Evolutionary conservation across 1,284 basidiomycete genomes (phyloP), one percentile per base, ranked within the genome.

Genomic region (Cyathus pygmaeus): DNA sequence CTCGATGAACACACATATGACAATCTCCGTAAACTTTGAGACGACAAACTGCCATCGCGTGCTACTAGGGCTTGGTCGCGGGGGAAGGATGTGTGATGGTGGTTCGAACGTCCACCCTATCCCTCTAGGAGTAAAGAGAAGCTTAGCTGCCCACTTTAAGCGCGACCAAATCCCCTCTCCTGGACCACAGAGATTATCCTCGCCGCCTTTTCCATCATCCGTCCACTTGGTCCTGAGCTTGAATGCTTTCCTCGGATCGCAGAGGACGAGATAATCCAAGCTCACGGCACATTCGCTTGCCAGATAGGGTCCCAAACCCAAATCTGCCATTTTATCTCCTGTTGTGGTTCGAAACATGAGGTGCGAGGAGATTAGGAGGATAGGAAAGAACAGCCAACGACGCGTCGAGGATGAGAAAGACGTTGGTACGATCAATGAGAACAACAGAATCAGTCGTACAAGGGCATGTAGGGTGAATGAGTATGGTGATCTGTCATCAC

Each of bases 101-200:
- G 66, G 59, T 56, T 71, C 67, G 29, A 67, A 64, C 7, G 65
- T 54, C 71, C 71, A 73, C n/a, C 71, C 70, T 33, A 74, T 68
- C 26, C 70, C 65, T 11, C 72, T 67, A 4, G 68, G 62, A 42
- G 67, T 71, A 30, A 58, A 46, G 36, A 65, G 60, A 7, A 74
- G 59, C 13, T 61, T 52, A 36, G 67, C 49, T 11, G 62, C 63
- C 69, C 71, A 73, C 24, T 54, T 49, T 19, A 66, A 9, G 3
- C 71, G 60, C 19, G 54, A 50, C 41, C 27, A 56, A 42, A 65
- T 59, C 1, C 65, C 29, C 26, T 42, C 47, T 57, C 19, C n/a
- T n/a, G n/a, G n/a, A n/a, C n/a, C n/a, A n/a, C n/a, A n/a, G n/a
- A n/a, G n/a, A n/a, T n/a, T n/a, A n/a, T n/a, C n/a, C n/a, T n/a